phyloP scores from a whole-genome alignment of 2,329 filamentous ascomycete species.

The Erysiphe neolycopersici region DNA sequence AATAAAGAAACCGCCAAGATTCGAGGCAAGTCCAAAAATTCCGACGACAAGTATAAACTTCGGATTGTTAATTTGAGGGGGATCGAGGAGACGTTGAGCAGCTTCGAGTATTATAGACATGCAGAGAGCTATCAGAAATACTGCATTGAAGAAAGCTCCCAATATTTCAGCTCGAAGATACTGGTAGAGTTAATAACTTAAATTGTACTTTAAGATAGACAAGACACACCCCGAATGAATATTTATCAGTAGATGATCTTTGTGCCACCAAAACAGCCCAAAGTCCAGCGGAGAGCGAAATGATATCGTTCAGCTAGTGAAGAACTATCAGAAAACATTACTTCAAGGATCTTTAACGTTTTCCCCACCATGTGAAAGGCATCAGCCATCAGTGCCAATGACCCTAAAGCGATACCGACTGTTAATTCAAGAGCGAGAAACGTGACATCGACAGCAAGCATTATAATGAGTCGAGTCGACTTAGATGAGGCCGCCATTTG shows the following conservation, averaged over 20 bases:
- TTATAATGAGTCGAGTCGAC: slow-evolving; percentile 69
- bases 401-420: slow-evolving; percentile 66
- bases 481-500: slow-evolving; percentile 64
- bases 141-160: slow-evolving; percentile 86
- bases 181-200: slow-evolving; percentile 18
- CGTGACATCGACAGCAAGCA: slow-evolving; percentile 65
- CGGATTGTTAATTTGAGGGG: slow-evolving; percentile 64
- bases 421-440: slow-evolving; percentile 84
- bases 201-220: neutral
- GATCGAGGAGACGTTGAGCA: slow-evolving; percentile 72
- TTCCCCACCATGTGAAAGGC: slow-evolving; percentile 78
- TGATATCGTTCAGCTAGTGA: slow-evolving; percentile 75
- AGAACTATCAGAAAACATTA: neutral
- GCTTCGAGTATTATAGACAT: slow-evolving; percentile 92
- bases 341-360: neutral
- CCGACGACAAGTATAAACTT: slow-evolving; percentile 76
- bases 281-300: slow-evolving; percentile 71
- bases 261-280: slow-evolving; percentile 87
- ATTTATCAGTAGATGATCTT: slow-evolving; percentile 64
- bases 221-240: slow-evolving; percentile 63
- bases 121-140: slow-evolving; percentile 89
- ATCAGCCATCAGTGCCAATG: slow-evolving; percentile 80
- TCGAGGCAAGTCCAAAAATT: slow-evolving; percentile 60
- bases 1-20: slow-evolving; percentile 66
- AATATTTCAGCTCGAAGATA: slow-evolving; percentile 96